Percentiles rank a stretch among this genome's conserved stretches.
These are phyloP conservation scores for Rehmannia glutinosa DNA, from an alignment of 257 asterid species.

Conservation along the genomic window DNA sequence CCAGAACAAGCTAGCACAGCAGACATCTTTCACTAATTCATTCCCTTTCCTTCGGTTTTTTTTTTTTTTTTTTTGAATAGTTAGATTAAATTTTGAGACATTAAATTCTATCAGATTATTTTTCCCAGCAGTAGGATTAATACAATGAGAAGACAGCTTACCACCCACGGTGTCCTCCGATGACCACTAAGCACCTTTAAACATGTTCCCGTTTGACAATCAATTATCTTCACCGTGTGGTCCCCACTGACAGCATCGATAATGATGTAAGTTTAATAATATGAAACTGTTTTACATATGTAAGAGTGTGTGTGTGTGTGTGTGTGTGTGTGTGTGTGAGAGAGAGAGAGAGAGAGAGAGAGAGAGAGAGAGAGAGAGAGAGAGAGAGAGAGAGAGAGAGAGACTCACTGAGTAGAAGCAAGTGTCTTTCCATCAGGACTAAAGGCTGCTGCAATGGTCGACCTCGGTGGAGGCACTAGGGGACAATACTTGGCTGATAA, in stretches of 20 bases:
- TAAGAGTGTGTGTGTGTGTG: background rate
- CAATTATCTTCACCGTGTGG: constrained; percentile 93
- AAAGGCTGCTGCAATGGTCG: constrained; percentile 97
- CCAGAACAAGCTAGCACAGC: background rate
- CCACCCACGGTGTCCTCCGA: constrained; percentile 99
- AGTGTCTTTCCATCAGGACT: constrained; percentile 92
- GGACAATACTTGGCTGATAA: constrained; percentile 87
- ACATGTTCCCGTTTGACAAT: constrained; percentile 88
- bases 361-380: constrained; percentile 12
- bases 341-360: constrained; percentile 5
- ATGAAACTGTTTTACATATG: background rate
- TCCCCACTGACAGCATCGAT: constrained; percentile 70
- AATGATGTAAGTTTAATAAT: background rate
- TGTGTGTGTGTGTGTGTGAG: background rate
- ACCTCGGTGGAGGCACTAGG: constrained; percentile 88
- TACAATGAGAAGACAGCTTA: constrained; percentile 38
- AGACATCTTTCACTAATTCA: background rate
- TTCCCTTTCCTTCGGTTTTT: background rate
- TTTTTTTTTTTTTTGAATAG: background rate
- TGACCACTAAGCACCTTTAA: constrained; percentile 95
- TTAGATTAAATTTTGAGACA: background rate
- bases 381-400: constrained; percentile 14
- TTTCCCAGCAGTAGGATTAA: background rate
- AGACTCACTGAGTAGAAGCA: constrained; percentile 90
- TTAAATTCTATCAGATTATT: background rate